Conservation (phyloP, 768 basidiomycete species). For the Mycena amicta region DNA sequence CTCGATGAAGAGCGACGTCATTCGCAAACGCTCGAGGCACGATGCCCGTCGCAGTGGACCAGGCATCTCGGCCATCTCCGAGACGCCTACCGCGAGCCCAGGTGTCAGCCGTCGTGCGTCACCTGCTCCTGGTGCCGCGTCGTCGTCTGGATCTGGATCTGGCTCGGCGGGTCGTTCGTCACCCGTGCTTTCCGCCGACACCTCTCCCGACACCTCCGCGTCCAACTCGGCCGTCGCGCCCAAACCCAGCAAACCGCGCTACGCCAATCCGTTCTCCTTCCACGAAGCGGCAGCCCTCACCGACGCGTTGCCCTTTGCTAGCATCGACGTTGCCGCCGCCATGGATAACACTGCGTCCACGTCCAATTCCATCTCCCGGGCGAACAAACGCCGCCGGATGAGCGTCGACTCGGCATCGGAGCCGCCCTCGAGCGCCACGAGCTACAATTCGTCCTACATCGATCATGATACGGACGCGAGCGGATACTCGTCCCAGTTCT, state of each 20-base stretch:
- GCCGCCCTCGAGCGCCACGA: constrained; percentile 65
- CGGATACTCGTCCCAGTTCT: constrained; percentile 39
- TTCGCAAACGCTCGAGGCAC: constrained; percentile 84
- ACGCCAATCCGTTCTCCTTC: constrained; percentile 39
- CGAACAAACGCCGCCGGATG: constrained; percentile 72
- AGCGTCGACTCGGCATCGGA: constrained; percentile 57
- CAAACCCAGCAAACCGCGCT: constrained; percentile 25
- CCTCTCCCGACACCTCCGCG: constrained; percentile 45
- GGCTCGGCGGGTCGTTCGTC: constrained; percentile 56
- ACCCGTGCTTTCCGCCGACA: constrained; percentile 72
- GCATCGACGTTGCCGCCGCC: constrained; percentile 47
- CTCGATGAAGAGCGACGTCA: constrained; percentile 90
- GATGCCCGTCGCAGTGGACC: constrained; percentile 66
- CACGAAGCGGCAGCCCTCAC: constrained; percentile 44
- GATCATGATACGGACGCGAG: constrained; percentile 67
- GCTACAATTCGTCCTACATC: constrained; percentile 61
- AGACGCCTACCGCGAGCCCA: constrained; percentile 76
- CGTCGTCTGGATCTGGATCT: constrained; percentile 65
- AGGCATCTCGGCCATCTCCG: constrained; percentile 42
- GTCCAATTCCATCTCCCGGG: too few relatives aligned
- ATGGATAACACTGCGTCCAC: constrained; percentile 45
- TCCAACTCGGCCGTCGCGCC: too few relatives aligned
- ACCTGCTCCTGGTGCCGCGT: constrained; percentile 60
- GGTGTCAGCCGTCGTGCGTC: constrained; percentile 75
- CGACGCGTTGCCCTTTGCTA: constrained; percentile 58